phyloP scores from a whole-genome alignment of 2,329 filamentous ascomycete species.

The Dactylonectria macrodidyma region DNA sequence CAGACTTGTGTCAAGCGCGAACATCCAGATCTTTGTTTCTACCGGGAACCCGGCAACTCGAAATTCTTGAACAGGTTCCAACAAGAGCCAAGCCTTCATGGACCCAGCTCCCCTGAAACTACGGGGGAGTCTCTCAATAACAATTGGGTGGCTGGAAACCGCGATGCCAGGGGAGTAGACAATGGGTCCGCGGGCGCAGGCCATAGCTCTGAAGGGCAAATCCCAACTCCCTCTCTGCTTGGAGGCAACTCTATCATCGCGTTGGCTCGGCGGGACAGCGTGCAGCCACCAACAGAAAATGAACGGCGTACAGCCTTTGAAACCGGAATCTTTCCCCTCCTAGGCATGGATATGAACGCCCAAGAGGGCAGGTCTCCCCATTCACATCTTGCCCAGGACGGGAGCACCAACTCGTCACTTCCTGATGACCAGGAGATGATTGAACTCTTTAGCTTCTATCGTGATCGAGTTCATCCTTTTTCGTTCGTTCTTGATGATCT shows the following conservation, averaged over 20 bases:
- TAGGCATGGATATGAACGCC: slow-evolving; percentile 13
- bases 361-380: slow-evolving; percentile 6
- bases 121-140: no score
- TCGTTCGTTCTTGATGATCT: slow-evolving; percentile 33
- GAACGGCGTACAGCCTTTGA: slow-evolving; percentile 35
- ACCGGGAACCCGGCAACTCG: neutral
- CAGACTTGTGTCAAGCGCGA: slow-evolving; percentile 17
- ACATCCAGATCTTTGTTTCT: slow-evolving; percentile 28
- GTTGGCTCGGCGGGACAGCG: slow-evolving; percentile 16
- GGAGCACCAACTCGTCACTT: neutral
- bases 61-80: neutral
- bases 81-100: neutral
- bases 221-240: slow-evolving; percentile 23
- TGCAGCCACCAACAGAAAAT: slow-evolving; percentile 16
- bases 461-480: slow-evolving; percentile 33
- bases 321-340: slow-evolving; percentile 34
- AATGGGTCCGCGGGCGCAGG: no score
- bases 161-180: no score
- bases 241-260: slow-evolving; percentile 37
- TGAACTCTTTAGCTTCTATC: slow-evolving; percentile 33
- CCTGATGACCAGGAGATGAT: slow-evolving; percentile 31
- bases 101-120: neutral
- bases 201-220: neutral
- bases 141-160: no score
- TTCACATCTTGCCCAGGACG: neutral